phyloP scores from a whole-genome alignment of 805 yeast species.

The Candida broadrunensis region DNA sequence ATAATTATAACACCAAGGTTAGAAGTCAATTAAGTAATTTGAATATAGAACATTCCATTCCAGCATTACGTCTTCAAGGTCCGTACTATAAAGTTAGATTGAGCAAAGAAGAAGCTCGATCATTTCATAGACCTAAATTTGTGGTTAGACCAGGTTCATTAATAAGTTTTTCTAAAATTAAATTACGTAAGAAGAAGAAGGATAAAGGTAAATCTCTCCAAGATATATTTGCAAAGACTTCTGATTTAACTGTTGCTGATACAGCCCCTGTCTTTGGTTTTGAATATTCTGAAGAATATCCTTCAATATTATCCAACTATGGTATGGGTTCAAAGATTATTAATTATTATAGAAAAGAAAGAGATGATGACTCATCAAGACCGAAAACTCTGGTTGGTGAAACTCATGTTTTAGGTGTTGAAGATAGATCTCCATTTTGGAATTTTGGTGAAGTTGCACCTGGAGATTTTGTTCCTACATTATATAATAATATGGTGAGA shows the following conservation, averaged over 20 bases:
- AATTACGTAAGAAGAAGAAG: slow-evolving; percentile 78
- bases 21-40: slow-evolving; percentile 90
- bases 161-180: slow-evolving; percentile 72
- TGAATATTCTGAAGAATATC: slow-evolving; percentile 90
- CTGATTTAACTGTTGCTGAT: slow-evolving; percentile 82
- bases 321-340: slow-evolving; percentile 96
- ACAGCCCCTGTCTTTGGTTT: slow-evolving; percentile 70
- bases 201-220: slow-evolving; percentile 80
- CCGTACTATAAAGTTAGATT: slow-evolving; percentile 86
- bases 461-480: slow-evolving; percentile 89
- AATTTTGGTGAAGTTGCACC: slow-evolving; percentile 95
- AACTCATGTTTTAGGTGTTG: slow-evolving; percentile 93
- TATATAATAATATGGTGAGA: slow-evolving; percentile 85
- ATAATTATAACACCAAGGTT: slow-evolving; percentile 85
- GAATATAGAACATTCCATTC: slow-evolving; percentile 85
- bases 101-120: slow-evolving; percentile 63
- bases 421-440: slow-evolving; percentile 97
- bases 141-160: slow-evolving; percentile 73
- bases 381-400: slow-evolving; percentile 91
- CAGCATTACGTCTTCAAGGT: slow-evolving; percentile 81
- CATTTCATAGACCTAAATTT: slow-evolving; percentile 78
- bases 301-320: slow-evolving; percentile 76
- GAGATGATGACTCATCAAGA: slow-evolving; percentile 76
- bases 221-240: slow-evolving; percentile 67
- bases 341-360: slow-evolving; percentile 84